These are phyloP conservation scores for Claviceps sorghi DNA, from an alignment of 2,329 filamentous ascomycete genomes.

Conservation along the genomic window DNA sequence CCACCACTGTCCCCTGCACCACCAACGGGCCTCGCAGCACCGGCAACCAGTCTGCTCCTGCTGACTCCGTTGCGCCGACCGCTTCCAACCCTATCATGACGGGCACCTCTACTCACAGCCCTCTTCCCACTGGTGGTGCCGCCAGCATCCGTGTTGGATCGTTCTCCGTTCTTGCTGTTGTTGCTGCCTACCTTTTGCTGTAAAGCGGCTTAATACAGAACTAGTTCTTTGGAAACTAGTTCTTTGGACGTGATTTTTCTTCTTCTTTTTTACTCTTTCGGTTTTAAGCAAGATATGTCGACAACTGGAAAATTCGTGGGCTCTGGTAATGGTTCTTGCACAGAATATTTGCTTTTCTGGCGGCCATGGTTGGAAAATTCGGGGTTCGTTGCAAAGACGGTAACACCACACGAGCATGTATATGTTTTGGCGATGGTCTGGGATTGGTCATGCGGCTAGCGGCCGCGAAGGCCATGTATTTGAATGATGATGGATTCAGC, in stretches of 20 bases:
- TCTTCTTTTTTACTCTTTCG: not conserved
- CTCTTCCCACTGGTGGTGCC: slow-evolving; percentile 8
- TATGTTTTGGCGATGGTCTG: not conserved
- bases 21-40: slow-evolving; percentile 11
- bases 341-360: slow-evolving; percentile 14
- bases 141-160: slow-evolving; percentile 21
- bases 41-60: slow-evolving; percentile 1
- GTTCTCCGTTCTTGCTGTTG: slow-evolving; percentile 24
- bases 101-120: not conserved
- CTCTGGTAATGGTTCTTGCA: slow-evolving; percentile 12
- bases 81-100: not conserved
- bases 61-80: not conserved
- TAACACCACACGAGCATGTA: not conserved
- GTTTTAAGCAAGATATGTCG: not conserved
- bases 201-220: slow-evolving; percentile 18
- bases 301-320: slow-evolving; percentile 8
- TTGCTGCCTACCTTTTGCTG: slow-evolving; percentile 28
- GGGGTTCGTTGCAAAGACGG: not conserved
- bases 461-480: not conserved
- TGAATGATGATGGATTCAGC: not conserved
- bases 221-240: not conserved
- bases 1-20: slow-evolving; percentile 7
- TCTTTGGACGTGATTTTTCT: not conserved
- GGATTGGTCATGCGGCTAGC: too few species aligned
- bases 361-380: slow-evolving; percentile 10